Percentiles rank a stretch among this genome's conserved stretches.
phyloP scores from a whole-genome alignment of 129 eudicot species.

The Centrapalus pauciflorus region DNA sequence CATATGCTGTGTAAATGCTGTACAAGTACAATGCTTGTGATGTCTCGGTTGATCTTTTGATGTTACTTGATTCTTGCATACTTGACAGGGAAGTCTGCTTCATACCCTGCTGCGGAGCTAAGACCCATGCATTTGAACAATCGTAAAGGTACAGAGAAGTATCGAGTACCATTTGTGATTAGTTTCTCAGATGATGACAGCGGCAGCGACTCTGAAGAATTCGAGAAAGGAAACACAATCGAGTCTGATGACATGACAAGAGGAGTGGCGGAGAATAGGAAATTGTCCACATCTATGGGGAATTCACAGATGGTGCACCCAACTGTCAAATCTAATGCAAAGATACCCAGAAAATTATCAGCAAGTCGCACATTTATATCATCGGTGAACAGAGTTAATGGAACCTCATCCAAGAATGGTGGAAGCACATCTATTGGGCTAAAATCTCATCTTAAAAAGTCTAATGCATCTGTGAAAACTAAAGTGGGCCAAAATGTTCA shows the following conservation, averaged over 20 bases:
- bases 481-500: conserved; percentile 34
- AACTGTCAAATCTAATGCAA: conserved; percentile 23
- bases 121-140: conserved; percentile 25
- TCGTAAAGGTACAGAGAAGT: conserved; percentile 37
- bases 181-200: conserved; percentile 84
- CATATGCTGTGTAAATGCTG: not conserved
- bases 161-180: conserved; percentile 65
- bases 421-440: conserved; percentile 23
- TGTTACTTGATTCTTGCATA: conserved; percentile 29
- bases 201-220: conserved; percentile 62
- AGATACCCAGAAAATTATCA: conserved; percentile 39
- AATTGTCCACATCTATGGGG: conserved; percentile 24
- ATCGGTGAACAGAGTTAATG: conserved; percentile 33
- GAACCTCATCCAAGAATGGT: conserved; percentile 29
- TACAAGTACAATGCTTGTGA: not conserved
- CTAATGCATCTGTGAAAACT: conserved; percentile 21
- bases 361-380: conserved; percentile 38
- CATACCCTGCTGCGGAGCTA: conserved; percentile 12
- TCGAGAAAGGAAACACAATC: conserved; percentile 12
- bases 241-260: conserved; percentile 20
- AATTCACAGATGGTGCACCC: conserved; percentile 24
- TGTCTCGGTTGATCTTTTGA: conserved; percentile 1
- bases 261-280: conserved; percentile 22
- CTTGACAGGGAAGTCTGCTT: conserved; percentile 29
- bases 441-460: conserved; percentile 29